Conservation (phyloP, 2,329 filamentous ascomycete genomes). For the Colletotrichum sp. region DNA sequence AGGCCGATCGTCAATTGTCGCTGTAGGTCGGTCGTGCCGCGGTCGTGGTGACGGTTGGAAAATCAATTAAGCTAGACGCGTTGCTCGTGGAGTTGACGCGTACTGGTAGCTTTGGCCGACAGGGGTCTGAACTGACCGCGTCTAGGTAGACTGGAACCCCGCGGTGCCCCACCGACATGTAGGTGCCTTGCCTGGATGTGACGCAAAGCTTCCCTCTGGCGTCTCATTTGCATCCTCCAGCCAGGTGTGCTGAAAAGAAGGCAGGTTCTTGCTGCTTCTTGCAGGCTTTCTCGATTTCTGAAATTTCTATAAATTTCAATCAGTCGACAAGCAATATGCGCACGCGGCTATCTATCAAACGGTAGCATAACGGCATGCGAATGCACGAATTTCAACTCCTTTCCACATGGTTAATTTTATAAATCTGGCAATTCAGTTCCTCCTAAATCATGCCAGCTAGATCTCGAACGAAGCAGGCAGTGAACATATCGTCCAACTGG, state of each 20-base stretch:
- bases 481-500: neutral
- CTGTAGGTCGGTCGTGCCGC: neutral
- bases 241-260: neutral
- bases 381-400: neutral
- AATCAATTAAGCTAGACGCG: conserved; percentile 21
- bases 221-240: neutral
- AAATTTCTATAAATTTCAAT: neutral
- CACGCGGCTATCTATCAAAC: neutral
- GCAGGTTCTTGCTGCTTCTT: neutral
- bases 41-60: neutral
- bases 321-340: neutral
- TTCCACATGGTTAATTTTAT: neutral
- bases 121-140: neutral
- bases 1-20: neutral
- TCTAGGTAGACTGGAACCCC: neutral
- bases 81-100: conserved; percentile 5
- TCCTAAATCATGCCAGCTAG: neutral
- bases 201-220: neutral
- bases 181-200: neutral
- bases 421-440: neutral
- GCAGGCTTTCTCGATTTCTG: neutral
- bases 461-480: neutral
- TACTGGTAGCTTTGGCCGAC: conserved; percentile 1
- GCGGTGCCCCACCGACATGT: neutral
- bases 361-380: neutral